Evolutionary conservation across 2,329 filamentous ascomycete genomes (phyloP), one percentile per base, ranked within the genome.

Genomic region (Talaromyces piceae): DNA sequence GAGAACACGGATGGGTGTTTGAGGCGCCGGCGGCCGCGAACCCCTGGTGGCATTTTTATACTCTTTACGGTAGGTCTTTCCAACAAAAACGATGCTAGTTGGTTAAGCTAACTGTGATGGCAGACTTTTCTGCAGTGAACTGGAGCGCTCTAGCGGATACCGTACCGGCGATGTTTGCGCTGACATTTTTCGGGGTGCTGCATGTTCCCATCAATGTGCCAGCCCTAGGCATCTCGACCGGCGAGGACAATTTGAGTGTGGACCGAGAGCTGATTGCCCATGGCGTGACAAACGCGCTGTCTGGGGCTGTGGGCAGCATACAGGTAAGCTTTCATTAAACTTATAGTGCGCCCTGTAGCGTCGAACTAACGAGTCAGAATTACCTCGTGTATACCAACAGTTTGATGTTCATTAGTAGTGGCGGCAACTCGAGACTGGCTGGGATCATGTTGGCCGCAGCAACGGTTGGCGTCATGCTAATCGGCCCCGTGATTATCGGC

Each of bases 201-300:
- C 93, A 98, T 65, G 93, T 98, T 2, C 93, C 93, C 0, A 98
- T 98, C 71, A 98, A 98, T 62, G 91, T 98, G 4, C 93, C 93
- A 2, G 93, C 93, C 2, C 73, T 98, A 53, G 93, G 89, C 0
- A 85, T 95, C 45, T 90, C 89, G 27, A 88, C 87, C 4, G 89
- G 90, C 41, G 91, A 97, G 67, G 93, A 98, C 64, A 87, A 97
- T 63, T 80, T 95, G 26, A 84, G 94, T 64, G 81, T 98, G 45
- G 89, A 98, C 64, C 83, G 87, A 56, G 93, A 98, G 67, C 77
- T 98, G 20, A 89, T 91, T 62, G 83, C 95, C 41, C 93, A 98
- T 62, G 93, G 93, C 2, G 81, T 93, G 58, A 96, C 91, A 1
- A 98, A 98, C 69, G 86, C 91, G 16, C 61, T 97, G 9, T 97